Percentiles rank a stretch among this genome's conserved stretches.
These are phyloP conservation scores for Novakomyces olei DNA, from an alignment of 805 yeast species.

Conservation along the genomic window DNA sequence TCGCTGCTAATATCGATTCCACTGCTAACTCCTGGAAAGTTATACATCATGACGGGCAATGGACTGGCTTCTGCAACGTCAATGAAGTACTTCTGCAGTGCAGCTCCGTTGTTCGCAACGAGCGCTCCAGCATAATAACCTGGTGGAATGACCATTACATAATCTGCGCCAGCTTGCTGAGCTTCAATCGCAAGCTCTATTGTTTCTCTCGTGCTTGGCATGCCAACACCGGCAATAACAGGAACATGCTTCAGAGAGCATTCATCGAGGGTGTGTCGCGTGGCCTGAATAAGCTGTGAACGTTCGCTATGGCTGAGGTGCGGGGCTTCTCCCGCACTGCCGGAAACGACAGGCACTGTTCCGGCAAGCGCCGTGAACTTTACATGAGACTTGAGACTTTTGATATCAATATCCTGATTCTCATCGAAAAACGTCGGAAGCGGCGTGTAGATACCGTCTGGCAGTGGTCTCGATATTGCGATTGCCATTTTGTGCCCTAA, in stretches of 20 bases:
- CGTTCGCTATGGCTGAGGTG: constrained; percentile 29
- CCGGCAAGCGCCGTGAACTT: no score
- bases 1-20: constrained; percentile 19
- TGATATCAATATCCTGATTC: no score
- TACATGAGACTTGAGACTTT: no score
- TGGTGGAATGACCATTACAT: constrained; percentile 21
- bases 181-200: constrained; percentile 15
- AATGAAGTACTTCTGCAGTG: constrained; percentile 24
- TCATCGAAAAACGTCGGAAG: no score
- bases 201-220: constrained; percentile 25
- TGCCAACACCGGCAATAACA: constrained; percentile 29
- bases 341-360: constrained; percentile 29
- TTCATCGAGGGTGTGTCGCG: constrained; percentile 17
- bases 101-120: constrained; percentile 23
- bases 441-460: no score
- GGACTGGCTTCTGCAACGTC: constrained; percentile 23
- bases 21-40: constrained; percentile 29
- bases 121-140: constrained; percentile 31
- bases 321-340: constrained; percentile 35
- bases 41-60: constrained; percentile 25
- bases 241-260: constrained; percentile 20
- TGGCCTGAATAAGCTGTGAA: constrained; percentile 11
- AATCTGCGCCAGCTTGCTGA: constrained; percentile 14
- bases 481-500: no score
- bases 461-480: no score